Evolutionary conservation across 768 basidiomycete species (phyloP).

Genomic region (Phanerochaete sordida): DNA sequence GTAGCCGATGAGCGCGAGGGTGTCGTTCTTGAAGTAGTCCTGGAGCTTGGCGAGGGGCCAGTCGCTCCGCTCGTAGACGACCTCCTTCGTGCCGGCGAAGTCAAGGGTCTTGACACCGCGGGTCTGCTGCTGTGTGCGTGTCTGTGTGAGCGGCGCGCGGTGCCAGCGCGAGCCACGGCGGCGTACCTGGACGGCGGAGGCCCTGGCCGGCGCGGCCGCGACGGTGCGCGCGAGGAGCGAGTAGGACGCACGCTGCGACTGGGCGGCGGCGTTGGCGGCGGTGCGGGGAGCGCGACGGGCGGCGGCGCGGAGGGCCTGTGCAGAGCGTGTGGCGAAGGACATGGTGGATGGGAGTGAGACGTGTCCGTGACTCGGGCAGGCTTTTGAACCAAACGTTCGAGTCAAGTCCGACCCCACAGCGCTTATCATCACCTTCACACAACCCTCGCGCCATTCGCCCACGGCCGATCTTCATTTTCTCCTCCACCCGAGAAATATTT

Average conservation of each 20-base stretch:
- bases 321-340: slow-evolving; percentile 63
- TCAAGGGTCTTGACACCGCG: slow-evolving; percentile 94
- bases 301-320: slow-evolving; percentile 59
- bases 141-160: not conserved
- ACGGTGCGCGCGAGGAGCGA: slow-evolving; percentile 52
- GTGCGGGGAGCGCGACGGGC: slow-evolving; percentile 63
- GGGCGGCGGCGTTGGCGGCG: slow-evolving; percentile 35
- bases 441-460: not conserved
- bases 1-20: slow-evolving; percentile 97
- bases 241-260: slow-evolving; percentile 58
- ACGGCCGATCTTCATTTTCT: too few species aligned
- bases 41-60: slow-evolving; percentile 98
- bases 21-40: slow-evolving; percentile 99
- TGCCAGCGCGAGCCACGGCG: slow-evolving; percentile 7
- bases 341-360: slow-evolving; percentile 40
- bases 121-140: slow-evolving; percentile 22
- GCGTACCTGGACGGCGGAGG: slow-evolving; percentile 37
- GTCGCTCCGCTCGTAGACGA: slow-evolving; percentile 93
- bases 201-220: slow-evolving; percentile 28
- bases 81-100: slow-evolving; percentile 92
- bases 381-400: not conserved
- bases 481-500: too few species aligned
- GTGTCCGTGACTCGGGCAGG: slow-evolving; percentile 11
- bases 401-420: not conserved
- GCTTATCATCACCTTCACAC: not conserved